These are phyloP conservation scores for Phoma sp. DNA, from an alignment of 2,329 filamentous ascomycete species.

Conservation along the genomic window DNA sequence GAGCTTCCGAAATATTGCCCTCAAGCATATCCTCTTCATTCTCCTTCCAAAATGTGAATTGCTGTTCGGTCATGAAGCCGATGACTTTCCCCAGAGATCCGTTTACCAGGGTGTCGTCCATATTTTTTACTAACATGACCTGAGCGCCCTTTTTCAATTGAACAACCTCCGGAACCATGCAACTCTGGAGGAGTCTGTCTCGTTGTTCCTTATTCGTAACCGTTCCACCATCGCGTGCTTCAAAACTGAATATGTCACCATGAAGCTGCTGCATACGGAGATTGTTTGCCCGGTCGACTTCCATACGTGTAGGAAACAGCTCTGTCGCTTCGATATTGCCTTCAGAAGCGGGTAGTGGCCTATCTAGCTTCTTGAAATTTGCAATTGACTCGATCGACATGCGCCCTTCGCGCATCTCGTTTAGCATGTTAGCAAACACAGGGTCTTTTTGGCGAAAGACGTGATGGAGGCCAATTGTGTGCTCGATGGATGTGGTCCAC, in stretches of 20 bases:
- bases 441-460: constrained; percentile 95
- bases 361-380: constrained; percentile 74
- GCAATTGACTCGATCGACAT: constrained; percentile 77
- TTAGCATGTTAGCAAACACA: constrained; percentile 91
- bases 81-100: constrained; percentile 88
- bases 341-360: constrained; percentile 67
- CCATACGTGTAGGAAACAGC: constrained; percentile 85
- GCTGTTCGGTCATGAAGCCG: constrained; percentile 75
- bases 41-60: constrained; percentile 63
- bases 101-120: constrained; percentile 92
- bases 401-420: constrained; percentile 92
- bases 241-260: constrained; percentile 71
- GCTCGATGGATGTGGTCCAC: constrained; percentile 90
- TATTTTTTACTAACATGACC: constrained; percentile 99
- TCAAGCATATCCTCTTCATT: constrained; percentile 63
- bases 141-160: constrained; percentile 90
- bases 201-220: constrained; percentile 69
- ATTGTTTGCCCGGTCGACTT: constrained; percentile 87
- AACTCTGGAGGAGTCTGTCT: constrained; percentile 81
- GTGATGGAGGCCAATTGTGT: constrained; percentile 93
- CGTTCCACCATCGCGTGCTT: constrained; percentile 75
- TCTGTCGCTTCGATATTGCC: constrained; percentile 86
- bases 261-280: constrained; percentile 73
- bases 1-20: constrained; percentile 51
- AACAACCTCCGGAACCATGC: constrained; percentile 87